Base-by-base conservation (phyloP, 371 early-diverging fungal species). In the Mucor sp. region DNA sequence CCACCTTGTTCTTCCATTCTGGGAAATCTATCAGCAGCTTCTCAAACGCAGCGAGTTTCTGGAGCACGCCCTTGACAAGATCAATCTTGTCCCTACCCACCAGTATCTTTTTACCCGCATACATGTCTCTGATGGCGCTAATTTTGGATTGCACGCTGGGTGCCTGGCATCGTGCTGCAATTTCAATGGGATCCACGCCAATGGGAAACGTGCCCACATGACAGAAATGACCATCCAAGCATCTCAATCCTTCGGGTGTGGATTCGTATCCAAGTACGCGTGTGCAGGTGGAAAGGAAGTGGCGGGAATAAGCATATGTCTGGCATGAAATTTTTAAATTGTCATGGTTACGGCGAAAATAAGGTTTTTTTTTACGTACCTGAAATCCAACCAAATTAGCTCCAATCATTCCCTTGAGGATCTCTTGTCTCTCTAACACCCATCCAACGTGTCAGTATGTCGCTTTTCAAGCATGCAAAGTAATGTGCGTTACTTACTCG, bases 81-180 rank as follows among this genome's bases (percentile, higher is more conserved):
- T 99, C 99, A 27, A 98, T 85, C 80, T 99, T 97, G 79, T 99
- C 99, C 32, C 99, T 87, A 2, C 98, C 99, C 28, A 99, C 91
- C 59, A 99, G 89, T 58, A 99, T 93, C 68, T 91, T 93, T 71
- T 98, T 99, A n/a, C 89, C 97, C 23, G 90, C 82, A 74, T 97
- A 99, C 67, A 94, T 85, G 60, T 95, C 93, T 35, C 82, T 86
- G 23, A 98, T 87, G 14, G 92, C 83, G 33, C 87, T 82, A 58
- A 96, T 89, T 80, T 92, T 94, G 27, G 86, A 80, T 23, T 77
- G 61, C 1, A 94, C 93, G 1, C 75, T 81, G 30, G 75, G 71
- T 7, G 77, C 70, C 63, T 75, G 81, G 60, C 71, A 67, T 43
- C 60, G 37, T 0, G 53, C 63, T 11, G 87, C 86, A 4, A 88